Evolutionary conservation across 2,329 filamentous ascomycete species (phyloP).

Genomic region (Malbranchea zuffiana): DNA sequence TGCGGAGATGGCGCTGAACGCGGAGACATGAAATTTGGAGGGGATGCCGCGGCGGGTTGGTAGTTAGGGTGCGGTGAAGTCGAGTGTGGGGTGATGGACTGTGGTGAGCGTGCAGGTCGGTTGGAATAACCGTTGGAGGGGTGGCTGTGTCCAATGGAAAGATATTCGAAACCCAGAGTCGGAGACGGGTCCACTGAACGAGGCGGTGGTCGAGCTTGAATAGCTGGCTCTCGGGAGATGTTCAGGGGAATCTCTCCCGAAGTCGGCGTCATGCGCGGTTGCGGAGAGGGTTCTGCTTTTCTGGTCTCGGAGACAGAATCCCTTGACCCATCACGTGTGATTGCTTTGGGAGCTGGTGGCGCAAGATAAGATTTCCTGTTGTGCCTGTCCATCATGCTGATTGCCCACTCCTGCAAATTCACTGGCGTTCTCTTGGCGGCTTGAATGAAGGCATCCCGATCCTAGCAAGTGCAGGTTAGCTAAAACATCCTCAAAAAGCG

Average conservation of each 20-base stretch:
- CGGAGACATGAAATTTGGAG: conserved; percentile 10
- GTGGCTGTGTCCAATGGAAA: conserved; percentile 25
- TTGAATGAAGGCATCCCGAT: conserved; percentile 86
- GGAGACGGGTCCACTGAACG: conserved; percentile 20
- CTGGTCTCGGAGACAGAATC: conserved; percentile 39
- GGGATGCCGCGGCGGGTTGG: conserved; percentile 6
- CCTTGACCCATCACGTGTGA: conserved; percentile 50
- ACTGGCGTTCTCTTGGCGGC: conserved; percentile 95
- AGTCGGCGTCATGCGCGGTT: conserved; percentile 49
- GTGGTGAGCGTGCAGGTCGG: conserved; percentile 6
- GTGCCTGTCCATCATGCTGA: conserved; percentile 85
- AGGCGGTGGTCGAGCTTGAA: conserved; percentile 18
- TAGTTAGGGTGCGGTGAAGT: too few relatives aligned
- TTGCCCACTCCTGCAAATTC: conserved; percentile 84
- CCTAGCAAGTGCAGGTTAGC: conserved; percentile 40
- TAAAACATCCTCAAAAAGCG: neutral
- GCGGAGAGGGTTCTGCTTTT: conserved; percentile 21
- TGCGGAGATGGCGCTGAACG: conserved; percentile 12
- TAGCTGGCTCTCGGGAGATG: conserved; percentile 25
- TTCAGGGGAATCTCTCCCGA: conserved; percentile 61
- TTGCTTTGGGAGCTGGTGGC: conserved; percentile 66
- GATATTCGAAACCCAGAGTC: conserved; percentile 34
- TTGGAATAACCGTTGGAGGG: conserved; percentile 2
- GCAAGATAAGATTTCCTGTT: conserved; percentile 91
- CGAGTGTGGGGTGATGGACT: conserved; percentile 8